A percentile compares a stretch with the other conserved stretches of the same genome.
Conservation (phyloP, 305 asterid genomes). For the Fraxinus ornus region DNA sequence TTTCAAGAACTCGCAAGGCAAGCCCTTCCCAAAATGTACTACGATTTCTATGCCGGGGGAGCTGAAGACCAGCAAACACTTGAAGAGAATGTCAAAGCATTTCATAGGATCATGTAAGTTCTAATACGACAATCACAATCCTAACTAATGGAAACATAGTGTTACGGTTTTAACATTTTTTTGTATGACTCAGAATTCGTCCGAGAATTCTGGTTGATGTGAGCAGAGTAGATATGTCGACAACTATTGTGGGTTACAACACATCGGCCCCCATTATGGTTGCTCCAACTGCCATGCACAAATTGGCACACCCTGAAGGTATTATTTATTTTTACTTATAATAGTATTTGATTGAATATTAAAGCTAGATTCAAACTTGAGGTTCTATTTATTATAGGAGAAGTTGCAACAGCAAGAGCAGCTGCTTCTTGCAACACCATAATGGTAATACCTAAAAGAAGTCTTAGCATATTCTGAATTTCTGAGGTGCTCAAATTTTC, state of each 20-base stretch:
- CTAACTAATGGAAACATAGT: no score
- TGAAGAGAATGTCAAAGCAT: slow-evolving; percentile 52
- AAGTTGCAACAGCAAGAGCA: slow-evolving; percentile 70
- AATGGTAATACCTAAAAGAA: slow-evolving; percentile 41
- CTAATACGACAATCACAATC: no score
- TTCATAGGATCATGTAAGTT: slow-evolving; percentile 47
- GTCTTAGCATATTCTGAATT: background rate
- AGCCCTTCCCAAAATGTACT: slow-evolving; percentile 69
- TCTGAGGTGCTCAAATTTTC: slow-evolving; percentile 10
- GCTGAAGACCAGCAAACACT: slow-evolving; percentile 71
- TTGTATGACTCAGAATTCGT: slow-evolving; percentile 36
- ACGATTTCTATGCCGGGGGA: slow-evolving; percentile 61
- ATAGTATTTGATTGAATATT: slow-evolving; percentile 1
- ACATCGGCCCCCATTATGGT: slow-evolving; percentile 57
- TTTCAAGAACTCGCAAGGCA: slow-evolving; percentile 57
- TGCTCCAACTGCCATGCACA: slow-evolving; percentile 60
- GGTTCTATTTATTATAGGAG: slow-evolving; percentile 40
- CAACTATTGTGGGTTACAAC: slow-evolving; percentile 46
- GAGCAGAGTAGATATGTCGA: slow-evolving; percentile 50
- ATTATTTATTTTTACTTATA: background rate
- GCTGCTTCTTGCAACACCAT: slow-evolving; percentile 54
- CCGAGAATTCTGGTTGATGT: slow-evolving; percentile 60
- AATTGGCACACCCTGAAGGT: slow-evolving; percentile 70
- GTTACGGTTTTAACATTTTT: slow-evolving; percentile 1
- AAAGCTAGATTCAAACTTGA: background rate